Conservation (phyloP, 768 basidiomycete genomes). For the Lentinus tigrinus region DNA sequence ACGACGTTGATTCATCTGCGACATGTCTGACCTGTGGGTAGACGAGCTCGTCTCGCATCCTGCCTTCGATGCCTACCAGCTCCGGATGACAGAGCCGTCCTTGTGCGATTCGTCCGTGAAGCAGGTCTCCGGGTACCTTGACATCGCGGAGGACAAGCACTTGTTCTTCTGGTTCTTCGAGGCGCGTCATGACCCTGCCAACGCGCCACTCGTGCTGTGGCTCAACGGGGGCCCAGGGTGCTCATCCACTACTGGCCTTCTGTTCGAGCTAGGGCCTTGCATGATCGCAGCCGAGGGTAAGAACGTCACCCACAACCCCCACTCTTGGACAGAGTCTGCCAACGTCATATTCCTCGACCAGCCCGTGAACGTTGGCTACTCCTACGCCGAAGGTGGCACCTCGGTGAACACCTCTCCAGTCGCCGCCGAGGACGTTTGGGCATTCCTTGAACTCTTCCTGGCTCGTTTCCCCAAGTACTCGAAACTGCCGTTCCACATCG, state of each 20-base stretch:
- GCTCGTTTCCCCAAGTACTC: conserved; percentile 75
- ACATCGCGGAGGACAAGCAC: conserved; percentile 53
- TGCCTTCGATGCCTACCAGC: conserved; percentile 35
- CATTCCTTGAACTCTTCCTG: conserved; percentile 80
- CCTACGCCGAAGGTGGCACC: conserved; percentile 75
- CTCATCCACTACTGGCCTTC: conserved; percentile 61
- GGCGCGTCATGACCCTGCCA: conserved; percentile 65
- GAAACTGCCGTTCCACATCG: conserved; percentile 69
- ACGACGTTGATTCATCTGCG: not conserved
- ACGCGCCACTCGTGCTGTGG: conserved; percentile 88
- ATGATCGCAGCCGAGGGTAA: conserved; percentile 63
- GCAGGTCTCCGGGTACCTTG: conserved; percentile 57
- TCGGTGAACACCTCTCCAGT: conserved; percentile 78
- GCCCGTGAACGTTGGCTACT: conserved; percentile 89
- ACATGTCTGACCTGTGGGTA: conserved; percentile 5
- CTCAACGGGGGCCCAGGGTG: conserved; percentile 69
- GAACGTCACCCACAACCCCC: conserved; percentile 69
- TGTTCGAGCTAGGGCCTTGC: conserved; percentile 94
- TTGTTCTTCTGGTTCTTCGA: conserved; percentile 87
- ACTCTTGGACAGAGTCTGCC: conserved; percentile 84
- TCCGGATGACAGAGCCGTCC: conserved; percentile 41
- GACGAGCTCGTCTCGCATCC: conserved; percentile 42
- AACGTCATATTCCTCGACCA: conserved; percentile 78
- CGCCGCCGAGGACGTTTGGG: conserved; percentile 88
- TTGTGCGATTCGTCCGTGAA: conserved; percentile 52